Conservation (phyloP, 495 filamentous ascomycete species). For the Podospora sp. region DNA sequence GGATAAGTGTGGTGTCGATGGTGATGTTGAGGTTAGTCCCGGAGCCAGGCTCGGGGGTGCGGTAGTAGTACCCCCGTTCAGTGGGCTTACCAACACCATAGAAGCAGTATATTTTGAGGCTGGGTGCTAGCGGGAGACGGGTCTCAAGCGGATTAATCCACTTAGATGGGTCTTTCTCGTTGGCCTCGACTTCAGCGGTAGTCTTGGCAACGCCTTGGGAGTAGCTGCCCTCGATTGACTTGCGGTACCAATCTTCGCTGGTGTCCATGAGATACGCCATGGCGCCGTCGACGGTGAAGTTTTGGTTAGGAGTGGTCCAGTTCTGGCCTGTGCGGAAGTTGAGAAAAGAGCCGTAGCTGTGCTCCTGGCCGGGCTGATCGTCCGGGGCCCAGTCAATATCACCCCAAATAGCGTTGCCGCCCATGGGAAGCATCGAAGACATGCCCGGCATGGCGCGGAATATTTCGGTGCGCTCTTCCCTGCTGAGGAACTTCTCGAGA, state of each 20-base stretch:
- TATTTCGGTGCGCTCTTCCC: conserved; percentile 86
- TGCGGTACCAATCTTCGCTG: conserved; percentile 81
- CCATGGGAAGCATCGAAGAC: conserved; percentile 95
- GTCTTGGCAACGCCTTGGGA: conserved; percentile 89
- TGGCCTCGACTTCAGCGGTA: conserved; percentile 76
- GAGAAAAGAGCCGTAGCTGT: conserved; percentile 78
- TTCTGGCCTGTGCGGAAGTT: conserved; percentile 72
- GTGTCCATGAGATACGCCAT: conserved; percentile 75
- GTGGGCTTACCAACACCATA: conserved; percentile 93
- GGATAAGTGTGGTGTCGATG: conserved; percentile 78
- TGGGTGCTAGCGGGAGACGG: conserved; percentile 82
- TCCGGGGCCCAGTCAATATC: conserved; percentile 89
- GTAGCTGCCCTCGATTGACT: conserved; percentile 72
- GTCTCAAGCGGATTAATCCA: conserved; percentile 97
- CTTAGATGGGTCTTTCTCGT: conserved; percentile 77
- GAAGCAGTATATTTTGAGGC: conserved; percentile 96
- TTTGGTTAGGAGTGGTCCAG: conserved; percentile 59
- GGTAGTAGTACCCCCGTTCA: conserved; percentile 89
- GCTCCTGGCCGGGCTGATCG: conserved; percentile 69
- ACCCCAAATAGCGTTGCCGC: conserved; percentile 92
- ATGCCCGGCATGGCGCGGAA: conserved; percentile 97
- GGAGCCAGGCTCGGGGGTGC: conserved; percentile 65
- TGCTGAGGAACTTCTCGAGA: conserved; percentile 90
- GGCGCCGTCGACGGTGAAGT: conserved; percentile 78
- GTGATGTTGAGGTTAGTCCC: conserved; percentile 75